Percentiles rank a stretch among this genome's conserved stretches.
Conservation (phyloP, 1,284 basidiomycete genomes). For the Xerocomus minutiporus region DNA sequence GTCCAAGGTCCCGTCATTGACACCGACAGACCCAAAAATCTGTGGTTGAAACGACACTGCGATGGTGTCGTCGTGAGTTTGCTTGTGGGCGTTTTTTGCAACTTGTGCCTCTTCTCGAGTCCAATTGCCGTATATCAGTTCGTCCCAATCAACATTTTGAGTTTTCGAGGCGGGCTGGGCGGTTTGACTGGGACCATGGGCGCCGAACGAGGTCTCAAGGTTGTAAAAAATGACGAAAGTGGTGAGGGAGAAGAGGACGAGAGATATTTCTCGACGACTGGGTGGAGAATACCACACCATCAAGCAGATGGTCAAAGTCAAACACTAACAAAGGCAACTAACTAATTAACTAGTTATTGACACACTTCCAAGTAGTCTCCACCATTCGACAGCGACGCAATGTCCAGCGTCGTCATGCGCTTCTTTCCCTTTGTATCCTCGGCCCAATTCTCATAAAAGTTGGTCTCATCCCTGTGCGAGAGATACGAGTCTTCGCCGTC, state of each 20-base stretch:
- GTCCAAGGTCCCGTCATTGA: slow-evolving; percentile 47
- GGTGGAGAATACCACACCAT: slow-evolving; percentile 58
- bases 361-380: slow-evolving; percentile 3
- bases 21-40: slow-evolving; percentile 40
- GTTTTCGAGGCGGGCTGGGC: slow-evolving; percentile 28
- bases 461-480: slow-evolving; percentile 54
- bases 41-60: slow-evolving; percentile 21
- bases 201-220: slow-evolving; percentile 51
- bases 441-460: slow-evolving; percentile 84
- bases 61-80: slow-evolving; percentile 10
- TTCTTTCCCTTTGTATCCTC: slow-evolving; percentile 77
- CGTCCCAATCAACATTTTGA: slow-evolving; percentile 49
- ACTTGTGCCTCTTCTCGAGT: slow-evolving; percentile 56
- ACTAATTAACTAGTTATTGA: no score
- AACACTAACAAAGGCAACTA: not conserved
- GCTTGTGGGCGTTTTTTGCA: slow-evolving; percentile 43
- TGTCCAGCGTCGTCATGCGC: slow-evolving; percentile 31
- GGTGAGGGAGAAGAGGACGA: slow-evolving; percentile 56
- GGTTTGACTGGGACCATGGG: slow-evolving; percentile 40
- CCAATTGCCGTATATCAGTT: slow-evolving; percentile 62
- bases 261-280: slow-evolving; percentile 58
- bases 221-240: slow-evolving; percentile 66
- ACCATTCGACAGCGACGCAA: slow-evolving; percentile 20
- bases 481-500: slow-evolving; percentile 35
- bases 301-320: slow-evolving; percentile 15